Conservation (phyloP, 306 rosid species). For the Hylodesmum podocarpum region DNA sequence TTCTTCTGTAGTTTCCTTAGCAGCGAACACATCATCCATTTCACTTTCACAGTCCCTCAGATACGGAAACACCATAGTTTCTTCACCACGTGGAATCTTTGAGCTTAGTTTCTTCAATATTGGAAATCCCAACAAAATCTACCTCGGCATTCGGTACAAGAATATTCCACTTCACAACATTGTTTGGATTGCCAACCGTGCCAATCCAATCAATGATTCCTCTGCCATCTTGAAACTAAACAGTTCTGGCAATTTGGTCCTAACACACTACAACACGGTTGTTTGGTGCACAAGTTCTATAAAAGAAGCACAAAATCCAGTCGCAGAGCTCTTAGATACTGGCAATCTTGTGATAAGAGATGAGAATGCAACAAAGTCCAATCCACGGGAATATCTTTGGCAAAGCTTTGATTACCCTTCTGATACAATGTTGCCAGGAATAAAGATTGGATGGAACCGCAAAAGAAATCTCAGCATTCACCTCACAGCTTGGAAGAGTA, state of each 20-base stretch:
- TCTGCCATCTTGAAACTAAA: not conserved
- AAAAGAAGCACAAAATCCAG: not conserved
- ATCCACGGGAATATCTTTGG: conserved; percentile 27
- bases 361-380: not conserved
- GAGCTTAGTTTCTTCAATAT: conserved; percentile 27
- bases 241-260: conserved; percentile 7
- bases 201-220: not conserved
- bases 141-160: conserved; percentile 39
- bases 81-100: conserved; percentile 12
- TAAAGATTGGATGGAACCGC: conserved; percentile 35
- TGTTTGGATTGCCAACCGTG: conserved; percentile 38
- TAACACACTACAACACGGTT: not conserved
- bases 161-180: not conserved
- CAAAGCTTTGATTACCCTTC: conserved; percentile 36
- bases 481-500: conserved; percentile 18
- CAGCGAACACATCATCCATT: conserved; percentile 3
- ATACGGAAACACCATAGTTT: conserved; percentile 4
- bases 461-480: not conserved
- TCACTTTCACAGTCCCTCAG: not conserved
- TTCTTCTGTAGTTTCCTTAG: not conserved
- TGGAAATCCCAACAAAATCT: conserved; percentile 6
- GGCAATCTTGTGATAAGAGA: conserved; percentile 41
- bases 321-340: conserved; percentile 11
- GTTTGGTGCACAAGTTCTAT: conserved; percentile 5
- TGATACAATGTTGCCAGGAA: conserved; percentile 28